Evolutionary conservation across 805 yeast genomes (phyloP).

Genomic region (Nakazawaea pomicola): DNA sequence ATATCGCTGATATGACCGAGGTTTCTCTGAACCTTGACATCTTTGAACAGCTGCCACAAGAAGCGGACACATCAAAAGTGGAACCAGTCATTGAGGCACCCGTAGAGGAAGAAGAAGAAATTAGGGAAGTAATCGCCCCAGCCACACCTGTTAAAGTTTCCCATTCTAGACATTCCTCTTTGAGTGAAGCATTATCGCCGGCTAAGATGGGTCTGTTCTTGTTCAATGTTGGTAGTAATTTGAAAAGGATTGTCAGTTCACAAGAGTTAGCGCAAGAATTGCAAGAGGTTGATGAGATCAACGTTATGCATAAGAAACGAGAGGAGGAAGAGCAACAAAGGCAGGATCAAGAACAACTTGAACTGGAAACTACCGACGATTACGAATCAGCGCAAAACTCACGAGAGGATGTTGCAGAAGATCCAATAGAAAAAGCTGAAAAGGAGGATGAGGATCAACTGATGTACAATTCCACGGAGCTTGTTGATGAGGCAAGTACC

Average conservation of each 20-base stretch:
- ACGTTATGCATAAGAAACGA: neutral
- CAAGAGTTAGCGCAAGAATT: neutral
- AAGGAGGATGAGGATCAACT: constrained; percentile 11
- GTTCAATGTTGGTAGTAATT: constrained; percentile 8
- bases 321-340: neutral
- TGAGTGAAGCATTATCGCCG: constrained; percentile 10
- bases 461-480: constrained; percentile 39
- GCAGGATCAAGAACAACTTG: neutral
- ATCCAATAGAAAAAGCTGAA: neutral
- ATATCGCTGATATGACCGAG: neutral
- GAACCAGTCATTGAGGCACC: no score
- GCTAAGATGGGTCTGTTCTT: constrained; percentile 11
- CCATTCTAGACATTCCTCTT: constrained; percentile 11
- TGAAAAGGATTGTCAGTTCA: constrained; percentile 8
- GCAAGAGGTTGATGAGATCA: neutral
- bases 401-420: no score
- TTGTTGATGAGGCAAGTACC: constrained; percentile 19
- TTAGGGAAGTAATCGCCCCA: neutral
- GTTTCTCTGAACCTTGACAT: neutral
- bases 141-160: neutral
- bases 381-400: no score
- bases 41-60: neutral
- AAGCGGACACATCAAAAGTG: neutral
- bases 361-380: neutral
- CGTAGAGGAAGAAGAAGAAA: no score